These are phyloP conservation scores for Colletotrichum sp. DNA, from an alignment of 2,329 filamentous ascomycete species.

Conservation along the genomic window DNA sequence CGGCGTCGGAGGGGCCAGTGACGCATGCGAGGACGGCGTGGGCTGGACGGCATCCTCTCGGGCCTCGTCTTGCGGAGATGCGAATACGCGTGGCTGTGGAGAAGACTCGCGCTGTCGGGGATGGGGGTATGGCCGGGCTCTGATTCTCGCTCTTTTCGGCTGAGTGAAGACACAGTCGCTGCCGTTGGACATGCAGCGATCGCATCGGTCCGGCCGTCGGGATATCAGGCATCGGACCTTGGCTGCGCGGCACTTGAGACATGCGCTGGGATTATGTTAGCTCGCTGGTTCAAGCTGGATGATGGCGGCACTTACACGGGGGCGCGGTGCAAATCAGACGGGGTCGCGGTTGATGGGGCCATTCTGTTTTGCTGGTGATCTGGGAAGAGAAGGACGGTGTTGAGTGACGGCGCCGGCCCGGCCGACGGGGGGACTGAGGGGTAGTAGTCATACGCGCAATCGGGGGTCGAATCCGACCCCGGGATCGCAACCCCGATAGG, in stretches of 20 bases:
- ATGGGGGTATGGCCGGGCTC: neutral
- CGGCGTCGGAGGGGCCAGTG: neutral
- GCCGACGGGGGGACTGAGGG: neutral
- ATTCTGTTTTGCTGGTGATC: conserved; percentile 2
- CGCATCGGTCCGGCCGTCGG: neutral
- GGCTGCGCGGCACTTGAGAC: neutral
- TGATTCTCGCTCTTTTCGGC: neutral
- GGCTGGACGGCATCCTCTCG: neutral
- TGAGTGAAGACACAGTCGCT: conserved; percentile 1
- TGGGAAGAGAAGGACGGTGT: neutral
- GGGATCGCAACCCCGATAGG: neutral
- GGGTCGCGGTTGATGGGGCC: conserved; percentile 22
- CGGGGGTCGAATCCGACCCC: neutral
- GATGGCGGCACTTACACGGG: conserved; percentile 13
- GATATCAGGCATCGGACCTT: conserved; percentile 5
- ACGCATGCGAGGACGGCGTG: neutral
- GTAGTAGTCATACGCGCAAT: neutral
- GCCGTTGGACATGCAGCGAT: neutral
- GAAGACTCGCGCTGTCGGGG: neutral
- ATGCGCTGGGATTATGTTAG: neutral
- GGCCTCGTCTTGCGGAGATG: neutral
- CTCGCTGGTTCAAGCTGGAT: rapidly evolving
- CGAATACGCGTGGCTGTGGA: neutral
- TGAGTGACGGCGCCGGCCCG: neutral
- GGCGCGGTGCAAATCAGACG: conserved; percentile 21